Percentiles rank a stretch among this genome's conserved stretches.
phyloP scores from a whole-genome alignment of 2,329 filamentous ascomycete species.

The Pestalotiopsis sp. region DNA sequence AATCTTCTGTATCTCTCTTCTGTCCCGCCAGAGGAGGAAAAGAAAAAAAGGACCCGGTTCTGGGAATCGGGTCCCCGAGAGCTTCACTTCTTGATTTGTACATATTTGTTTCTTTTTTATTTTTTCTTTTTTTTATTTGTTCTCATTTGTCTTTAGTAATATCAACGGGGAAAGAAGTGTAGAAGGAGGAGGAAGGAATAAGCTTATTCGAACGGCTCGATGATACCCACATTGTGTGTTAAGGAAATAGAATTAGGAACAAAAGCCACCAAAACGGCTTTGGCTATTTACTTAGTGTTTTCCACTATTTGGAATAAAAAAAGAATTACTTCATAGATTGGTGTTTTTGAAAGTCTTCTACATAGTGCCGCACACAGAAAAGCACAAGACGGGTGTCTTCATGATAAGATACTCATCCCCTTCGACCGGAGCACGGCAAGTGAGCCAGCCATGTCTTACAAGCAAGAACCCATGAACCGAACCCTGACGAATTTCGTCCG shows the following conservation, averaged over 20 bases:
- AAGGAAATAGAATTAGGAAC: neutral
- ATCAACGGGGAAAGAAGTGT: neutral
- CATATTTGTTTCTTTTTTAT: neutral
- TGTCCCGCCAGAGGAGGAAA: neutral
- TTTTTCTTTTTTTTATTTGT: neutral
- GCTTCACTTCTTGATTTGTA: constrained; percentile 8
- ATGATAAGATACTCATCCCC: too few species aligned
- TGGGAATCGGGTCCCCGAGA: neutral
- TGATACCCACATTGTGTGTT: neutral
- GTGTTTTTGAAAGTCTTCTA: too few species aligned
- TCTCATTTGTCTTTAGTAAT: neutral
- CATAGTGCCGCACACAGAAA: too few species aligned
- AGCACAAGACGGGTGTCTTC: too few species aligned
- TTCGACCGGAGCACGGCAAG: too few species aligned
- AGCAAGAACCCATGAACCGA: too few species aligned
- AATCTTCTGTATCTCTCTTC: neutral
- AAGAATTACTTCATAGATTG: neutral
- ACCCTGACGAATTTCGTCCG: too few species aligned
- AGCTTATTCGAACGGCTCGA: neutral
- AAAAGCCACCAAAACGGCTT: neutral
- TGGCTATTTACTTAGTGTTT: neutral
- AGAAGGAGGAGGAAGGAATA: neutral
- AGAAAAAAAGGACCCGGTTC: neutral
- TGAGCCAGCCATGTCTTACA: too few species aligned
- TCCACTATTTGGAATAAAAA: neutral